Evolutionary conservation across 345 rosid species (phyloP), one percentile per base, ranked within the genome.

Genomic region (Camelina sativa): DNA sequence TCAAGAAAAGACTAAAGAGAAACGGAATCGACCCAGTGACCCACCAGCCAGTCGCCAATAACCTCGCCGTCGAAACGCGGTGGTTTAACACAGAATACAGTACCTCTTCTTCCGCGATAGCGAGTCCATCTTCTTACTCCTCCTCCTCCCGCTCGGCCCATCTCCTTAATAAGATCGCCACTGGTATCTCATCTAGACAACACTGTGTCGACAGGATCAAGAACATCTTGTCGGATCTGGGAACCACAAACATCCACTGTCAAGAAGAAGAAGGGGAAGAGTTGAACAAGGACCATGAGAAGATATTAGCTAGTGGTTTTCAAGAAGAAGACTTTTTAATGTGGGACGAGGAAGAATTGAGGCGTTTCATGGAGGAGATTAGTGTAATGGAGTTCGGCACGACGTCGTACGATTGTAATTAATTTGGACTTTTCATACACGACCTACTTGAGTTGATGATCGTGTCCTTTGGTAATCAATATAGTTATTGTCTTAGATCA

Each of bases 1-100:
- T 78, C 15, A 78, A 62, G 62, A 78, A 78, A 73, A 44, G 77
- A 54, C 81, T 66, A n/a, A 52, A 37, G 43, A 64, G 68, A 73
- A 61, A 55, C 7, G 78, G 78, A 2, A 57, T 74, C 43, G 67
- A 74, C 23, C 78, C 78, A 19, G 38, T 57, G n/a, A 74, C 73
- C 10, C 78, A 74, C 30, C 8, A 58, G 60, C 78, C 78, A 1
- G 12, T 56, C 53, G 12, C 1, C 25, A 40, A 8, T 15, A 57
- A 57, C 54, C 16, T 22, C 32, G 4, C 8, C 30, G 15, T 63
- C 10, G n/a, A 69, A 43, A 43, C 43, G 17, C 4, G 19, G 8
- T 41, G 17, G 16, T 54, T 44, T 12, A 46, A 43, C 46, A 54
- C 8, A 44, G 67, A 67, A 40, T 38, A 28, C 41, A 16, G 43